Conservation (phyloP, 768 basidiomycete genomes). For the Dacryopinax spathularia region DNA sequence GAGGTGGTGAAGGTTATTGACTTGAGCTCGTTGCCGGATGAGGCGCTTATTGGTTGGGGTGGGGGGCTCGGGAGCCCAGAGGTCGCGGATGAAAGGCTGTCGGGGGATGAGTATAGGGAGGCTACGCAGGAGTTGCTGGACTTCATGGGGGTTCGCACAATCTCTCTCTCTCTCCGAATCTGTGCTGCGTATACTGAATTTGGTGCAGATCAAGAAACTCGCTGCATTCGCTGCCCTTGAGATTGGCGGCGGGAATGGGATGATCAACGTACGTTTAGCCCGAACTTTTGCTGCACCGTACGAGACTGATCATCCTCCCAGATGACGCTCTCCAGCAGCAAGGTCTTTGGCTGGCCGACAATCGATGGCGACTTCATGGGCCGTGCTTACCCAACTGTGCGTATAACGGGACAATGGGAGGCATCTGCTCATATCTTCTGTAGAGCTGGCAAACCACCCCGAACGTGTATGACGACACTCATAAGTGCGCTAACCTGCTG, state of each 20-base stretch:
- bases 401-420: not conserved
- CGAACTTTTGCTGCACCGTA: not conserved
- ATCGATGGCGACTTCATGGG: slow-evolving; percentile 14
- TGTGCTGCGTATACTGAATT: slow-evolving; percentile 9
- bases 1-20: slow-evolving; percentile 15
- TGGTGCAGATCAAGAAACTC: not conserved
- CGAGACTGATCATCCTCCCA: not conserved
- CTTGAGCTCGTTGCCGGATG: slow-evolving; percentile 7
- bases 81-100: slow-evolving; percentile 1
- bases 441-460: not conserved
- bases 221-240: not conserved
- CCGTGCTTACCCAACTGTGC: slow-evolving; percentile 19
- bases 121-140: not conserved
- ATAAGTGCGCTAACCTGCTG: slow-evolving; percentile 7
- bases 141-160: not conserved
- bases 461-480: slow-evolving; percentile 7
- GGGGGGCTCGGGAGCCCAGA: slow-evolving; percentile 11
- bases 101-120: not conserved
- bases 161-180: too few species aligned
- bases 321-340: not conserved
- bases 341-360: not conserved
- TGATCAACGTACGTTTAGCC: slow-evolving; percentile 1
- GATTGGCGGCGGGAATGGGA: not conserved
- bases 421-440: not conserved
- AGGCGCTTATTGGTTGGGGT: slow-evolving; percentile 13